Conservation (phyloP, 495 filamentous ascomycete genomes). For the Penicillium cosmopolitanum region DNA sequence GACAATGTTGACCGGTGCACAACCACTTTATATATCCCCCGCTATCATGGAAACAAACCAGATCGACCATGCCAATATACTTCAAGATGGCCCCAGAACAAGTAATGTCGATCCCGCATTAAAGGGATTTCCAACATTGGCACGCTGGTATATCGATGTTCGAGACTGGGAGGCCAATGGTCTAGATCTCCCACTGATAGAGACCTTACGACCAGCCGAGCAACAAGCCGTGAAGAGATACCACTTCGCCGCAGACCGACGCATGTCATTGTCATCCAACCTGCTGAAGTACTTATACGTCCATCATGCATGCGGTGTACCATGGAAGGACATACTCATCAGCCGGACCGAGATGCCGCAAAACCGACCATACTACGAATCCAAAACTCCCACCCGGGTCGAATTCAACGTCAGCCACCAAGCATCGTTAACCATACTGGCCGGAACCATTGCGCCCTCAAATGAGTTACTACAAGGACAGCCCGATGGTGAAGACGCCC, state of each 20-base stretch:
- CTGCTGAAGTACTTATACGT: conserved; percentile 81
- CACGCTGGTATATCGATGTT: conserved; percentile 51
- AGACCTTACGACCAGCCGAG: conserved; percentile 39
- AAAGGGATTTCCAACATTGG: conserved; percentile 24
- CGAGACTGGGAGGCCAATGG: conserved; percentile 37
- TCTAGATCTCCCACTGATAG: conserved; percentile 40
- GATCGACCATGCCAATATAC: conserved; percentile 15
- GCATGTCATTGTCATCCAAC: conserved; percentile 67
- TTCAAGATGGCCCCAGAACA: conserved; percentile 1
- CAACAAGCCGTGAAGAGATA: conserved; percentile 41
- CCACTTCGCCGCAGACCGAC: conserved; percentile 44
- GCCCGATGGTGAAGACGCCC: background rate
- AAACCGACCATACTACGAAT: conserved; percentile 63
- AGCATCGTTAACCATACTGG: conserved; percentile 71
- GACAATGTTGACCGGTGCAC: background rate
- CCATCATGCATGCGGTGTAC: conserved; percentile 59
- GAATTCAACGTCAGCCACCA: conserved; percentile 93
- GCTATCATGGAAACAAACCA: conserved; percentile 18
- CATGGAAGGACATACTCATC: conserved; percentile 67
- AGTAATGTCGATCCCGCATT: conserved; percentile 10
- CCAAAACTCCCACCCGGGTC: conserved; percentile 41
- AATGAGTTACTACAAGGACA: conserved; percentile 1
- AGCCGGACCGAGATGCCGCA: conserved; percentile 64
- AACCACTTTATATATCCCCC: background rate
- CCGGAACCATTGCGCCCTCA: conserved; percentile 47